These are phyloP conservation scores for Arthrobotrys sphaeroides DNA, from an alignment of 2,329 filamentous ascomycete genomes.

Conservation along the genomic window DNA sequence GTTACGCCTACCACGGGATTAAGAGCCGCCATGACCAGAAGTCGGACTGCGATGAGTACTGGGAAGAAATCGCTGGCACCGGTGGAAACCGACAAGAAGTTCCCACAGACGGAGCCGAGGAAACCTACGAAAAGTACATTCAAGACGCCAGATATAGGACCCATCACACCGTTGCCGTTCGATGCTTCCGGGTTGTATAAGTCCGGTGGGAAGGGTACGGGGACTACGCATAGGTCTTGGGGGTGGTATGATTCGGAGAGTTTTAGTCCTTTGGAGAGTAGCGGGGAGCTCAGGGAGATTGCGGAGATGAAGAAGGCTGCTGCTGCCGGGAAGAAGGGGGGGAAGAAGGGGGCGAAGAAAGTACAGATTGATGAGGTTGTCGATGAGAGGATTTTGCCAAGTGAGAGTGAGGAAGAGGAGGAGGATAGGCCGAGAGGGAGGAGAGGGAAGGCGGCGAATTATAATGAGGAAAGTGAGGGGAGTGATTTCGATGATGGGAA, in stretches of 20 bases:
- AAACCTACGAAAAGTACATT: background rate
- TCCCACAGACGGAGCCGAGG: constrained; percentile 14
- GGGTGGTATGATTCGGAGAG: constrained; percentile 45
- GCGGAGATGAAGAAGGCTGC: constrained; percentile 1
- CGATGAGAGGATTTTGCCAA: constrained; percentile 12
- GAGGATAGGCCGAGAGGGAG: background rate
- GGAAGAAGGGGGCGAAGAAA: background rate
- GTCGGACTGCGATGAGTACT: background rate
- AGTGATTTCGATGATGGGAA: background rate
- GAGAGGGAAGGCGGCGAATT: background rate
- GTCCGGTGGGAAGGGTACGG: background rate
- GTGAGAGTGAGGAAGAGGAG: constrained; percentile 13
- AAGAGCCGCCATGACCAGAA: background rate
- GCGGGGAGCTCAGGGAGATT: constrained; percentile 1
- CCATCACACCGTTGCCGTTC: background rate
- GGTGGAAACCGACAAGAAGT: no score
- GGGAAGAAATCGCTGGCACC: background rate
- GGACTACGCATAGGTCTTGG: constrained; percentile 6
- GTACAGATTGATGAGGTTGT: background rate
- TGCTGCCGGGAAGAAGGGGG: no score
- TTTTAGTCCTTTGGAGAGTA: constrained; percentile 33
- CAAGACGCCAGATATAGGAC: constrained; percentile 11
- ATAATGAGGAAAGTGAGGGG: constrained; percentile 19
- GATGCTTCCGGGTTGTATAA: background rate
- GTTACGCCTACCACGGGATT: constrained; percentile 14